A percentile compares a stretch with the other conserved stretches of the same genome.
Evolutionary conservation across 2,329 filamentous ascomycete species (phyloP).

Genomic region (Atkinsonella texensis): DNA sequence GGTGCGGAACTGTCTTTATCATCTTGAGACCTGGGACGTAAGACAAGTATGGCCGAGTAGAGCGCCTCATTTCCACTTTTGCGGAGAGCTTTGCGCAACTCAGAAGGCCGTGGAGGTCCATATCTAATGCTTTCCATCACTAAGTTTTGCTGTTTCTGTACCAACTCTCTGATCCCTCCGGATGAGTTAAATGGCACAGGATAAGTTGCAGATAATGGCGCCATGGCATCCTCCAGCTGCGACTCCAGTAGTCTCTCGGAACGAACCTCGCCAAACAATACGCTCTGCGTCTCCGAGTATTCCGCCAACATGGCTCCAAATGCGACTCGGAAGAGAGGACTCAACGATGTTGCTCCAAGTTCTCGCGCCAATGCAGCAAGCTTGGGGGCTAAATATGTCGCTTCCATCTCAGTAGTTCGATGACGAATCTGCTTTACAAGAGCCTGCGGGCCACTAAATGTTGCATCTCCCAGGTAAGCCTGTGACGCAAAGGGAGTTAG

Average conservation of each 20-base stretch:
- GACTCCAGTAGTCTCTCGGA: not conserved
- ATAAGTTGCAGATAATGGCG: not conserved
- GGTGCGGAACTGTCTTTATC: not conserved
- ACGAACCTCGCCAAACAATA: not conserved
- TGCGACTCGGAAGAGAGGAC: not conserved
- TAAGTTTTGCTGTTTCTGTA: not conserved
- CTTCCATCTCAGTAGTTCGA: not conserved
- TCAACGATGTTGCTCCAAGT: not conserved
- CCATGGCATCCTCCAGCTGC: not conserved
- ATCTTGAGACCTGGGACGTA: slow-evolving; percentile 8
- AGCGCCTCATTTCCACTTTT: slow-evolving; percentile 10
- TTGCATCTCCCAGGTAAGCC: not conserved
- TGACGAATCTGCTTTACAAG: not conserved
- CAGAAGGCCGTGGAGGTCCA: slow-evolving; percentile 10
- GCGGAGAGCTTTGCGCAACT: slow-evolving; percentile 13
- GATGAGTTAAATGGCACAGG: not conserved
- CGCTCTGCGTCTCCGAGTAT: not conserved
- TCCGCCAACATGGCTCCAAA: not conserved
- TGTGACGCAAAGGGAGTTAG: not conserved
- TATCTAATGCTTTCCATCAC: not conserved
- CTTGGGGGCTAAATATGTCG: not conserved
- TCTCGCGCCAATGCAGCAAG: not conserved
- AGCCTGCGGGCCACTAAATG: not conserved
- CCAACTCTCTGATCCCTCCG: not conserved
- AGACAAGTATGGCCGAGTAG: slow-evolving; percentile 15